Conservation (phyloP, 2,329 filamentous ascomycete species). For the Botrytis cinerea region DNA sequence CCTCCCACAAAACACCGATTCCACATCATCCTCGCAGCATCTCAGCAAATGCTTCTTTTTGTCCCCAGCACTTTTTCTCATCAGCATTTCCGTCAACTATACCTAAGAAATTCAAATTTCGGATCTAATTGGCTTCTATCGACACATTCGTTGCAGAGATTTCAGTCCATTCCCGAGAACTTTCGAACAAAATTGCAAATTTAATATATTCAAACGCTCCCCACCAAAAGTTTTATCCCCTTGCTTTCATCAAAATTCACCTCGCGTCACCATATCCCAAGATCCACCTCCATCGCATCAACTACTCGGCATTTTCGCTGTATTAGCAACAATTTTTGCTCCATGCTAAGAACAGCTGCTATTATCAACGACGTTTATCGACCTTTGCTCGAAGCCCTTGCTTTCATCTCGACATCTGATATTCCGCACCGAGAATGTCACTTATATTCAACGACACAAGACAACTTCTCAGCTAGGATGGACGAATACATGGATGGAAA, state of each 20-base stretch:
- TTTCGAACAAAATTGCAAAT: background rate
- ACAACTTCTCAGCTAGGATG: background rate
- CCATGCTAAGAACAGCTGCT: rapidly evolving
- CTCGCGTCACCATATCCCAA: background rate
- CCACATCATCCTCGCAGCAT: background rate
- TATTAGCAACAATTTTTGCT: background rate
- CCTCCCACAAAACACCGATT: background rate
- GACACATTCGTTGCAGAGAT: background rate
- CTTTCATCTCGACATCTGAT: too few species aligned
- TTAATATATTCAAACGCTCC: background rate
- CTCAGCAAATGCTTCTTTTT: background rate
- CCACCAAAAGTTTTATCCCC: background rate
- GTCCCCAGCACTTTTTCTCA: background rate
- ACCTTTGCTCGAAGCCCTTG: too few species aligned
- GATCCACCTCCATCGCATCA: background rate
- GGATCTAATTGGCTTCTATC: too few species aligned
- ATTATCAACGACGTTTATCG: background rate
- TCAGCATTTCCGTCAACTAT: background rate
- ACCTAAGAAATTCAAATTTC: background rate
- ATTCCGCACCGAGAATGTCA: background rate
- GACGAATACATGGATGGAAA: background rate
- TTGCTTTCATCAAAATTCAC: background rate
- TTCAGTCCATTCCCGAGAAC: background rate
- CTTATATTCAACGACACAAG: background rate
- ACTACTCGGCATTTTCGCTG: background rate